A percentile compares a stretch with the other conserved stretches of the same genome.
These are phyloP conservation scores for Cardamine chenopodiifolia DNA, from an alignment of 345 rosid genomes.

Conservation along the genomic window DNA sequence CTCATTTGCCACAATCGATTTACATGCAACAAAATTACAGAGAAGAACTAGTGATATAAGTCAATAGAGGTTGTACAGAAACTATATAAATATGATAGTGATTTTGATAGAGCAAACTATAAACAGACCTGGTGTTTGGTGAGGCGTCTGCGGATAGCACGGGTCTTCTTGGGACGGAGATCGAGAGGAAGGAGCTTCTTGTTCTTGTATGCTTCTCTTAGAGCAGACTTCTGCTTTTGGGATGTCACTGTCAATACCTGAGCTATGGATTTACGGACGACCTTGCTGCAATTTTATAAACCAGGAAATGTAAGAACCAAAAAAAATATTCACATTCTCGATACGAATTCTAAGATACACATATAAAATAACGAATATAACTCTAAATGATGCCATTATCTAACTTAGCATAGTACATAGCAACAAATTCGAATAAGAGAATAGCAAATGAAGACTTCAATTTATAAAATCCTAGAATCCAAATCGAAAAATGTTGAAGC, in stretches of 20 bases:
- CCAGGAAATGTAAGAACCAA: background rate
- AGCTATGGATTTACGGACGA: conserved; percentile 85
- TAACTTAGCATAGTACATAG: background rate
- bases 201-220: conserved; percentile 89
- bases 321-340: background rate
- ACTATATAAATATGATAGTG: background rate
- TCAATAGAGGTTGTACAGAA: background rate
- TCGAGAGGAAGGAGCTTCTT: conserved; percentile 95
- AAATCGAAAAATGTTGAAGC: background rate
- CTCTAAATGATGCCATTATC: background rate
- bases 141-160: conserved; percentile 88
- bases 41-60: background rate
- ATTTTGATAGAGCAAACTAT: background rate
- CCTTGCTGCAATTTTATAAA: conserved; percentile 63
- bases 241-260: conserved; percentile 92
- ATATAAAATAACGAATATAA: background rate
- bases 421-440: no score
- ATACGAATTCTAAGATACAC: no score
- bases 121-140: conserved; percentile 80
- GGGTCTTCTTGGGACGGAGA: conserved; percentile 95
- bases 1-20: background rate
- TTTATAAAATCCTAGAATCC: background rate
- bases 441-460: background rate
- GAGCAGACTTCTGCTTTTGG: conserved; percentile 79
- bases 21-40: no score